phyloP scores from a whole-genome alignment of 2,329 filamentous ascomycete species.

The Aspergillus ustus region DNA sequence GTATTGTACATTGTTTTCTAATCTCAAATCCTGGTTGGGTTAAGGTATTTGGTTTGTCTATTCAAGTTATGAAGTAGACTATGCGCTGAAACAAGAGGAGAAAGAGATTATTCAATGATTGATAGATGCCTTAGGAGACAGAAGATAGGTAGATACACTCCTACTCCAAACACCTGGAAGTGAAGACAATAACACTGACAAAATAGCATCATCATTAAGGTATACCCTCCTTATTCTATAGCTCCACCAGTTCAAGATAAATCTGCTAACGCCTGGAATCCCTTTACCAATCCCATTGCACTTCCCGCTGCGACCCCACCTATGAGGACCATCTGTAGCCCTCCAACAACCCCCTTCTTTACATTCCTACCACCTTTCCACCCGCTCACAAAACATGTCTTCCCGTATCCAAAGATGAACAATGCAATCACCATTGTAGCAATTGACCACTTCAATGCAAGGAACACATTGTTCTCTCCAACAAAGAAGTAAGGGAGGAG shows the following conservation, averaged over 20 bases:
- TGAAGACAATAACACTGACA: neutral
- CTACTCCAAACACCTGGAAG: neutral
- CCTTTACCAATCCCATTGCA: conserved; percentile 47
- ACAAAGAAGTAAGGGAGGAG: conserved; percentile 64
- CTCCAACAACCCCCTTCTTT: conserved; percentile 39
- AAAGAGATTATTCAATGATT: neutral
- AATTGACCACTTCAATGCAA: conserved; percentile 67
- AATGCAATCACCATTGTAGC: conserved; percentile 56
- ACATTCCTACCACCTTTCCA: conserved; percentile 41
- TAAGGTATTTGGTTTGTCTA: neutral
- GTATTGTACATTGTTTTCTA: neutral
- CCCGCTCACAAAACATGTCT: conserved; percentile 48
- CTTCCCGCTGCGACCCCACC: conserved; percentile 45
- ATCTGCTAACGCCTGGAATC: conserved; percentile 39
- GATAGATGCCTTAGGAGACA: neutral
- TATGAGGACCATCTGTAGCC: conserved; percentile 47
- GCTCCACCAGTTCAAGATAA: neutral
- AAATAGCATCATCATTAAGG: neutral
- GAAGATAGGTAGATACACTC: neutral
- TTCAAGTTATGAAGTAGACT: neutral
- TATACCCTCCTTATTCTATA: neutral
- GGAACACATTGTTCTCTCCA: conserved; percentile 77
- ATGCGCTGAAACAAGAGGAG: neutral
- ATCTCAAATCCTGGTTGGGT: neutral
- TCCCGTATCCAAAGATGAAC: conserved; percentile 57